Evolutionary conservation across 2,329 filamentous ascomycete genomes (phyloP), one percentile per base, ranked within the genome.

Genomic region (Clonostachys solani): DNA sequence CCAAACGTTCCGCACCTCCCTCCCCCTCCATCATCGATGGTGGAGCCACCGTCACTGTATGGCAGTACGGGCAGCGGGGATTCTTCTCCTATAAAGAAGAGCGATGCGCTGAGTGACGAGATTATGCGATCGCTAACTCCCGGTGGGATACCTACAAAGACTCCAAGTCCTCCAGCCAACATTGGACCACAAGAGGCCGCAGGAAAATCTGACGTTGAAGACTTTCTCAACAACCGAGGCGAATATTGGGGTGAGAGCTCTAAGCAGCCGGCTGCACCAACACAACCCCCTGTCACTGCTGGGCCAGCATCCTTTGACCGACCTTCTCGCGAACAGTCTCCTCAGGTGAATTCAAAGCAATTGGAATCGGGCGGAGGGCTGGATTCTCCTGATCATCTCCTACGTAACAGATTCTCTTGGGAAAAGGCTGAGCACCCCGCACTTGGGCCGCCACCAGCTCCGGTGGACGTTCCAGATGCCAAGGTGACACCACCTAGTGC

Each of bases 41-140:
- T 71, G 44, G 58, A 60, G 29, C 59, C 63, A 13, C 58, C 60
- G 17, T 57, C 61, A 7, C 55, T 77, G 19, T 64, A 70, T 46
- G 67, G 73, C 4, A 64, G 68, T 23, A 60, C 66, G 7, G 79
- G 75, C 56, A 77, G 75, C 1, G 58, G 67, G 10, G 72, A 73
- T 10, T 73, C 74, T 8, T 75, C 76, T 1, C 75, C 81, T 33
- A 72, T 84, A 49, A 80, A 84, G 53, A 86, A 90, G 56, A 90
- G 80, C 56, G 87, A 92, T 53, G 74, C 79, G 47, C 62, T 92
- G 42, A 77, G 83, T 29, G 84, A 89, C 49, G 88, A 92, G 56
- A 92, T 92, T 47, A 81, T 89, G 46, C 81, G 80, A 49, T 87
- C 82, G 40, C 69, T 92, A 3, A 83, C 75, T 47, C 77, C 83